These are phyloP conservation scores for Rhodofomes roseus DNA, from an alignment of 1,284 basidiomycete genomes.

Conservation along the genomic window DNA sequence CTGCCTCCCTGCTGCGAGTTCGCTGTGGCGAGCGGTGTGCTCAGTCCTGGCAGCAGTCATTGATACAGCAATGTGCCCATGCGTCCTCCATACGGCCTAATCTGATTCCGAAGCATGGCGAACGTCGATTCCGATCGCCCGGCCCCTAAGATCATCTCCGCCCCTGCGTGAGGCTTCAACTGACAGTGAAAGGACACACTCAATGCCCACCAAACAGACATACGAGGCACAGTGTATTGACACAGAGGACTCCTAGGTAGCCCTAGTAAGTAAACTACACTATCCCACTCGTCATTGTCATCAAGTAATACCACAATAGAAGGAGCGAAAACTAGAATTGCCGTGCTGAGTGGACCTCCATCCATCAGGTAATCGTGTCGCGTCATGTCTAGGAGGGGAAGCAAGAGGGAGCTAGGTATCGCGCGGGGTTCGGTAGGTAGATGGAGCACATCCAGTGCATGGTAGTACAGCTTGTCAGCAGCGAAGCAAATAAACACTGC, in stretches of 20 bases:
- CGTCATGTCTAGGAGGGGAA: constrained; percentile 2
- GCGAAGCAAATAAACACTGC: constrained; percentile 10
- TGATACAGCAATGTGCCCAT: neutral
- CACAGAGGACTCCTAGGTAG: constrained; percentile 6
- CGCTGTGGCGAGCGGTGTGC: neutral
- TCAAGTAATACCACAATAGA: constrained; percentile 12
- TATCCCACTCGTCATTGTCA: constrained; percentile 17
- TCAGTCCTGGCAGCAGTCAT: neutral
- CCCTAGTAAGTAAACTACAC: constrained; percentile 18
- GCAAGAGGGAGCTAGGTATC: constrained; percentile 6
- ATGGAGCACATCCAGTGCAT: constrained; percentile 15
- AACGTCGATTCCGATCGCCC: neutral
- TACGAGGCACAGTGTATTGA: constrained; percentile 7
- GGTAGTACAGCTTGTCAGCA: constrained; percentile 12
- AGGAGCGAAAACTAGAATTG: constrained; percentile 18
- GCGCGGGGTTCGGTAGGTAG: constrained; percentile 6
- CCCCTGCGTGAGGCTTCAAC: too few relatives aligned
- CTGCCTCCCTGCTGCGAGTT: neutral
- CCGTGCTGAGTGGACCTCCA: constrained; percentile 23
- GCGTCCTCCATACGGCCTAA: neutral
- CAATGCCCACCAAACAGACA: neutral
- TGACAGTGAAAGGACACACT: too few relatives aligned
- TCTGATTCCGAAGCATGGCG: neutral
- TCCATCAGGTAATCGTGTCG: constrained; percentile 19
- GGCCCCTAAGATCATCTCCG: too few relatives aligned